Evolutionary conservation across 805 yeast genomes (phyloP), one percentile per base, ranked within the genome.

Genomic region (Saccharomycopsis sp.): DNA sequence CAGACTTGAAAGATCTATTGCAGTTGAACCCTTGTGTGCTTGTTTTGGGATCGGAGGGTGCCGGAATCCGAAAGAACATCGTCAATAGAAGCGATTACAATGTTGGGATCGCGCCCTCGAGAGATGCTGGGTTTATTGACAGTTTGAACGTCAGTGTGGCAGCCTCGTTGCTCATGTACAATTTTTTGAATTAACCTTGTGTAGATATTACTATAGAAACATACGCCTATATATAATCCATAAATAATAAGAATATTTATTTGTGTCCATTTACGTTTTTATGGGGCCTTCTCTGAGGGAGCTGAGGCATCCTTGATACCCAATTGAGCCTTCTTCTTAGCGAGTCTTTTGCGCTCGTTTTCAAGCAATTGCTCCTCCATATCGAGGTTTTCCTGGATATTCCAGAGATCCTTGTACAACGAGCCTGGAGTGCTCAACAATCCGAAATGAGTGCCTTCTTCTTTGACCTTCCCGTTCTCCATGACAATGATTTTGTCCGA

Each of bases 91-190:
- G 89, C 55, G 87, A 86, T 60, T 72, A 66, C 58, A 61, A 70
- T 24, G 78, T 75, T 1, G 69, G 69, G 53, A 70, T 76, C 7
- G 54, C 63, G 14, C 70, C 72, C 51, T 57, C 65, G 2, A 17
- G 71, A 69, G 52, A 52, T 7, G 41, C 64, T 23, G 34, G 62
- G 23, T 53, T 62, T 14, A 84, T 91, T 44, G 97, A 90, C 67
- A 87, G 96, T 34, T 73, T 91, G 66, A 91, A 91, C 68, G 97
- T 89, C 35, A 88, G 94, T 67, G 97, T 91, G 7, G 97, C 97
- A 0, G 80, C 92, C 1, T 94, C 92, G 1, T 67, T 91, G 29
- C 67, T 91, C 54, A 72, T 89, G 5, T 70, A 67, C 57, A 67
- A 65, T 55, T 58, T 72, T 9, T 53, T 69, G 22, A 44, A 44